A percentile compares a stretch with the other conserved stretches of the same genome.
Evolutionary conservation across 129 eudicot genomes (phyloP).

Genomic region (Logfia minima): DNA sequence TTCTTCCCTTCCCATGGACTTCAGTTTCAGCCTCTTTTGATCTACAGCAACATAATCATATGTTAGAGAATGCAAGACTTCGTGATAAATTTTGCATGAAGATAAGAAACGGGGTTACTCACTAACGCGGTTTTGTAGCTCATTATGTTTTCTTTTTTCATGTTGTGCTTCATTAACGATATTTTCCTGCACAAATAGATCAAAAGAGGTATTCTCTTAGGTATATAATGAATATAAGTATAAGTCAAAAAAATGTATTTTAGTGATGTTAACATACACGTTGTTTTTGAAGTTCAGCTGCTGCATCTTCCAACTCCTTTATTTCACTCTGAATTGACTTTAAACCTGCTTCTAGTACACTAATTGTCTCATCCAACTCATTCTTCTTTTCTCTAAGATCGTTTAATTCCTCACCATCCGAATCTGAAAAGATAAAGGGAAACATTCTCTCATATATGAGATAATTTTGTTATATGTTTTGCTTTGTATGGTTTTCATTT

Average conservation of each 20-base stretch:
- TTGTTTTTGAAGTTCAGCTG: slow-evolving; percentile 61
- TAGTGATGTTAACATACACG: slow-evolving; percentile 52
- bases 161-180: slow-evolving; percentile 44
- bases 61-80: neutral
- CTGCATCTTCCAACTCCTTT: slow-evolving; percentile 63
- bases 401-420: slow-evolving; percentile 69
- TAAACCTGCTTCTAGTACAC: slow-evolving; percentile 41
- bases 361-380: slow-evolving; percentile 51
- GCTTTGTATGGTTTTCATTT: neutral
- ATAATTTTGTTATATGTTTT: neutral
- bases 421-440: slow-evolving; percentile 41
- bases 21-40: slow-evolving; percentile 56
- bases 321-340: slow-evolving; percentile 55
- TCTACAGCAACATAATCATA: slow-evolving; percentile 31
- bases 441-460: neutral
- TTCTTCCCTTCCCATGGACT: slow-evolving; percentile 62
- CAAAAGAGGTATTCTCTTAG: slow-evolving; percentile 4
- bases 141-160: slow-evolving; percentile 55
- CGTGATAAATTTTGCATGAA: neutral
- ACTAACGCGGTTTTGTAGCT: slow-evolving; percentile 65
- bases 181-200: slow-evolving; percentile 54
- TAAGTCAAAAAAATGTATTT: neutral
- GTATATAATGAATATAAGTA: neutral
- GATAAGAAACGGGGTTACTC: slow-evolving; percentile 35
- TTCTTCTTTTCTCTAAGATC: slow-evolving; percentile 43